phyloP scores from a whole-genome alignment of 345 rosid genomes.

The Salix brachista region DNA sequence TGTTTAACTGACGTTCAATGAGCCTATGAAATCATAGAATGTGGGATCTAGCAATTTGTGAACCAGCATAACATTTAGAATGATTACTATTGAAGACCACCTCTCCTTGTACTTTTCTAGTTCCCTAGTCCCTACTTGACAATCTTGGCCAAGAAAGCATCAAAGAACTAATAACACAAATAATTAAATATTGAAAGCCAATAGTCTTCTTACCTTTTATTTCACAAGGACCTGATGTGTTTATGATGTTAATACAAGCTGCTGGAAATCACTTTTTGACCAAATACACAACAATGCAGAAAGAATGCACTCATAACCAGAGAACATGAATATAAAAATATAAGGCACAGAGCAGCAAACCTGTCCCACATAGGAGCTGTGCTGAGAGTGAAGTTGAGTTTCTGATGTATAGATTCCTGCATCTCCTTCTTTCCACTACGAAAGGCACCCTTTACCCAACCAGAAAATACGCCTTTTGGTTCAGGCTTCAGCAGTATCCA shows the following conservation, averaged over 20 bases:
- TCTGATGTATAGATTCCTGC: slow-evolving; percentile 70
- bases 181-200: not conserved
- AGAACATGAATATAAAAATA: not conserved
- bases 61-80: not conserved
- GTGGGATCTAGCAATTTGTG: not conserved
- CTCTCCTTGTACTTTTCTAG: not conserved
- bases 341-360: slow-evolving; percentile 39
- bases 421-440: slow-evolving; percentile 70
- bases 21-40: not conserved
- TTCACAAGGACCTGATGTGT: not conserved
- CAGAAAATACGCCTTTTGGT: slow-evolving; percentile 45
- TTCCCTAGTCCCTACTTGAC: not conserved
- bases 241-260: not conserved
- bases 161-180: not conserved
- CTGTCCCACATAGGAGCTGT: slow-evolving; percentile 98
- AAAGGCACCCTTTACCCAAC: slow-evolving; percentile 81
- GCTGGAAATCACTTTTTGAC: not conserved
- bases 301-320: not conserved
- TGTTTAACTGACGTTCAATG: not conserved
- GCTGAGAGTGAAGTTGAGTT: slow-evolving; percentile 63
- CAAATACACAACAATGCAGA: not conserved
- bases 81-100: not conserved
- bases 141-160: not conserved
- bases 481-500: slow-evolving; percentile 72
- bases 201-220: not conserved